A percentile compares a stretch with the other conserved stretches of the same genome.
Evolutionary conservation across 2,329 filamentous ascomycete genomes (phyloP).

Genomic region (Cladosporium sphaerospermum): DNA sequence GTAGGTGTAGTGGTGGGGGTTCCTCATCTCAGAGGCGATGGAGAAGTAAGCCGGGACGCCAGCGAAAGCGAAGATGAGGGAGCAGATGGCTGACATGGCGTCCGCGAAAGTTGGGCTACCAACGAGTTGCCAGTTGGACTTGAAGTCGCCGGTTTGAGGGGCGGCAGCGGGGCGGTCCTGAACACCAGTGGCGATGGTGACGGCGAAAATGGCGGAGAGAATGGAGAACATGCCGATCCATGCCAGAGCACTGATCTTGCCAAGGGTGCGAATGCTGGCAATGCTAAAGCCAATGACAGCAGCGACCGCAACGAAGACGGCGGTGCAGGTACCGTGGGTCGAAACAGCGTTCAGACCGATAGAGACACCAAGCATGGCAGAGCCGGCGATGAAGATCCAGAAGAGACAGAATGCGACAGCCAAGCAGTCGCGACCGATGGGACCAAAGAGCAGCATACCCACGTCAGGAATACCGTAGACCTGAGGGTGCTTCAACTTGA

Average conservation of each 20-base stretch:
- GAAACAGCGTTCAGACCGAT: conserved; percentile 56
- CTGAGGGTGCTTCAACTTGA: conserved; percentile 49
- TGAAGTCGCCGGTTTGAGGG: conserved; percentile 52
- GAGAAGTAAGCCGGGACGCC: conserved; percentile 57
- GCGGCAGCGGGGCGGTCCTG: conserved; percentile 55
- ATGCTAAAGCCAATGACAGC: not conserved
- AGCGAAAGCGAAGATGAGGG: conserved; percentile 55
- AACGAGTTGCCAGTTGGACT: conserved; percentile 53
- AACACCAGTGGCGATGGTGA: conserved; percentile 49
- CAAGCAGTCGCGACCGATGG: conserved; percentile 45
- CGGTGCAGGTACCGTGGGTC: conserved; percentile 53
- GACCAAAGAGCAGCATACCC: conserved; percentile 49
- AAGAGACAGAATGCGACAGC: conserved; percentile 51
- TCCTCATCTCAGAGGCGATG: conserved; percentile 60
- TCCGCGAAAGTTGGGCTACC: conserved; percentile 53
- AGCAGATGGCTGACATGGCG: conserved; percentile 50
- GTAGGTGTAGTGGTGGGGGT: conserved; percentile 54
- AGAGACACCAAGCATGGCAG: conserved; percentile 54
- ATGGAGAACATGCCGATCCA: conserved; percentile 56
- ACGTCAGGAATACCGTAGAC: conserved; percentile 55
- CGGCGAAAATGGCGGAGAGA: conserved; percentile 44
- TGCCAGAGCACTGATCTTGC: conserved; percentile 51
- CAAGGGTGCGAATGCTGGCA: conserved; percentile 6
- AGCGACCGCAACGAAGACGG: conserved; percentile 38
- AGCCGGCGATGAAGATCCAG: conserved; percentile 51